Evolutionary conservation across 805 yeast species (phyloP), one percentile per base, ranked within the genome.

Genomic region (Yarrowia alimentaria): DNA sequence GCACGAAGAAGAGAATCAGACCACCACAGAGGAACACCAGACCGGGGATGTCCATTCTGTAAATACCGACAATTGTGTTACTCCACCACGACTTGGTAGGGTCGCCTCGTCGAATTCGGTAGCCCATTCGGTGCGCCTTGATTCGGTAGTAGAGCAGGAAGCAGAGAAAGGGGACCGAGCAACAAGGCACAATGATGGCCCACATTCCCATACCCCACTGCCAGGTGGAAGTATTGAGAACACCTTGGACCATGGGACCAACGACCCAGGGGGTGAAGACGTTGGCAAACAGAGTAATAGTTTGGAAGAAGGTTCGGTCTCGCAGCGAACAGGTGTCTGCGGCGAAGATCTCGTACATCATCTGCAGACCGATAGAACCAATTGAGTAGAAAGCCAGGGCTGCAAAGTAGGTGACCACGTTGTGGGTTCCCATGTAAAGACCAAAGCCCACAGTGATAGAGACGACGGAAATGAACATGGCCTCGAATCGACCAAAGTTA

Each of bases 191-290:
- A 20, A 75, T 67, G 31, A 75, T 66, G 14, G 73, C 69, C 64
- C 75, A 76, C 62, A 74, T 67, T 48, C 77, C 78, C 57, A 69
- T 74, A 18, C 78, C 80, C 75, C 76, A 72, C 62, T 78, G 68
- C 81, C 81, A 77, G 33, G 69, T 67, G 16, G 54, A 57, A 24
- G 54, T 55, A 9, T 63, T 57, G 12, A 74, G 60, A 8, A 57
- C 55, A 6, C 57, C 34, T 12, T 55, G 56, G 18, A 65, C 61
- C 34, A 62, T 34, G 19, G 52, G 54, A 3, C 64, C 52, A 71
- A 60, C 74, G 75, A 74, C 14, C 69, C 63, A 45, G 67, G 72
- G 54, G 68, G 64, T 48, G 72, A 57, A 55, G 61, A 73, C 13
- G 77, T 51, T 51, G 26, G 47, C 78, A 8, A 70, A 53, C 19